phyloP scores from a whole-genome alignment of 1,284 basidiomycete genomes.

The Ceratobasidium sp. region DNA sequence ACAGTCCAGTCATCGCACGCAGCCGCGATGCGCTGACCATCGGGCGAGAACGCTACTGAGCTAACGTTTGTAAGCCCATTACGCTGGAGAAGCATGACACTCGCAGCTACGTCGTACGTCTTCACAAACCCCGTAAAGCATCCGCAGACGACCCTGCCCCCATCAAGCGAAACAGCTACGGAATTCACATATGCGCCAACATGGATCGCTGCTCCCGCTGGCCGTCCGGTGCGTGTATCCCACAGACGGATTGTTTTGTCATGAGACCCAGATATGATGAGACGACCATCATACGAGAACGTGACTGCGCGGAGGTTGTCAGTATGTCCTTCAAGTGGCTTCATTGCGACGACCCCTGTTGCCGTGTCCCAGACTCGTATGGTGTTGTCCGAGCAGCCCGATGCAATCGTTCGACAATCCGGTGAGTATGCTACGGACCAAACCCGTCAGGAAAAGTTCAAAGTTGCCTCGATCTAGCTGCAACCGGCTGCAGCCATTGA shows the following conservation, averaged over 20 bases:
- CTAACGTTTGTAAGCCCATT: constrained; percentile 62
- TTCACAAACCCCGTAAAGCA: background rate
- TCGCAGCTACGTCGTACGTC: constrained; percentile 3
- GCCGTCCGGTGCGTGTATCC: constrained; percentile 15
- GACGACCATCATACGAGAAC: constrained; percentile 34
- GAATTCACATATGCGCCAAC: background rate
- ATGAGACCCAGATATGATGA: constrained; percentile 36
- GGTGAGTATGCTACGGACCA: constrained; percentile 24
- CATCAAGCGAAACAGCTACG: constrained; percentile 31
- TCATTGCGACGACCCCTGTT: background rate
- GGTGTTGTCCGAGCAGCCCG: background rate
- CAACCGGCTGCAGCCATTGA: too few species aligned
- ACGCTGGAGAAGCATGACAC: background rate
- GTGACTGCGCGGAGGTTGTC: too few species aligned
- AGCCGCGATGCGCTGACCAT: constrained; percentile 65
- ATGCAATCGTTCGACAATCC: constrained; percentile 15
- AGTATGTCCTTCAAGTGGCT: constrained; percentile 19
- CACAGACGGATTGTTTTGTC: constrained; percentile 36
- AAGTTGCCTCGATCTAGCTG: too few species aligned
- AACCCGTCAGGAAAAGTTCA: too few species aligned
- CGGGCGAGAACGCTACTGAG: constrained; percentile 82
- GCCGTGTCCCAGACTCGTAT: constrained; percentile 26
- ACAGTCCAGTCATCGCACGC: background rate
- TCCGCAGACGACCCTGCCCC: constrained; percentile 3
- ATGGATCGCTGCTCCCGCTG: background rate